A percentile compares a stretch with the other conserved stretches of the same genome.
Conservation (phyloP, 164 flowering plant species). For the Echeveria elegans region DNA sequence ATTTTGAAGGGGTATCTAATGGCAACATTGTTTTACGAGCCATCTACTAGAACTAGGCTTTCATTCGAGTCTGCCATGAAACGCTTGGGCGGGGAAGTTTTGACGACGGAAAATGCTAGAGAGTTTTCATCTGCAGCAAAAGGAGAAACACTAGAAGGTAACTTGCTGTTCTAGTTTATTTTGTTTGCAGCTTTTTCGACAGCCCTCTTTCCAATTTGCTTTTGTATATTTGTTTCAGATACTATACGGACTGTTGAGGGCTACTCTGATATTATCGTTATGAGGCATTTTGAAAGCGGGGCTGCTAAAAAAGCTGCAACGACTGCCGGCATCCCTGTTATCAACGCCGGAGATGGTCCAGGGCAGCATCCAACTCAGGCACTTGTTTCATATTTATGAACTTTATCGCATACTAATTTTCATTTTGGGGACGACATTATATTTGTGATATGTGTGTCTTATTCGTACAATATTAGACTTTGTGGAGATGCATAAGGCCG, state of each 20-base stretch:
- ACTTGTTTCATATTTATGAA: background rate
- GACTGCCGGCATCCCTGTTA: constrained; percentile 78
- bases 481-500: background rate
- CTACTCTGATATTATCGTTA: constrained; percentile 88
- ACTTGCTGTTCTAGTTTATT: background rate
- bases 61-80: constrained; percentile 99
- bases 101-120: constrained; percentile 95
- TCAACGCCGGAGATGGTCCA: constrained; percentile 99
- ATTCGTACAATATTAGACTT: background rate
- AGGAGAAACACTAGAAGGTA: constrained; percentile 99
- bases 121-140: constrained; percentile 98
- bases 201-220: constrained; percentile 10
- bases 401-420: too few relatives aligned
- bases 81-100: constrained; percentile 91
- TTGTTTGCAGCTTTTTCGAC: background rate
- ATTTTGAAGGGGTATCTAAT: constrained; percentile 82
- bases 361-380: constrained; percentile 99
- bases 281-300: constrained; percentile 99
- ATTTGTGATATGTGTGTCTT: background rate
- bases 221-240: constrained; percentile 38
- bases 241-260: constrained; percentile 94
- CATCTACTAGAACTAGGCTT: constrained; percentile 94
- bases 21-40: constrained; percentile 97
- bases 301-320: constrained; percentile 87
- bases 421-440: background rate